Conservation (phyloP, 2,329 filamentous ascomycete species). For the Plenodomus lindquistii region DNA sequence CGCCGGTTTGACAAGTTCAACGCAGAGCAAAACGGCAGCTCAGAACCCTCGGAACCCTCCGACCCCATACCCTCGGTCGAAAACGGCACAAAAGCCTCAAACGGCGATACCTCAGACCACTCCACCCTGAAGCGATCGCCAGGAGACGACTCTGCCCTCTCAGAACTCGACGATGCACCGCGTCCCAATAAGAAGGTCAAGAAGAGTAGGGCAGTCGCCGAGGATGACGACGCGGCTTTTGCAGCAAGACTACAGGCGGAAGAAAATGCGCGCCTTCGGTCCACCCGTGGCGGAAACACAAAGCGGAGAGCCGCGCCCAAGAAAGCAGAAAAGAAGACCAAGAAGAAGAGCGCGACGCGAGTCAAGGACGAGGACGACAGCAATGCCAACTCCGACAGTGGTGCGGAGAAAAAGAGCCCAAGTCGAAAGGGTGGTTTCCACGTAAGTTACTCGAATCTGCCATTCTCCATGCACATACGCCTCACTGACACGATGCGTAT, state of each 20-base stretch:
- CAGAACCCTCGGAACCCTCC: slow-evolving; percentile 36
- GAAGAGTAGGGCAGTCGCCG: slow-evolving; percentile 67
- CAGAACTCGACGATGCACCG: slow-evolving; percentile 44
- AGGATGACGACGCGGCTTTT: slow-evolving; percentile 83
- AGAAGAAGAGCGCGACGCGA: slow-evolving; percentile 74
- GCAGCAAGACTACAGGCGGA: slow-evolving; percentile 90
- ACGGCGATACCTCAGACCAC: slow-evolving; percentile 30
- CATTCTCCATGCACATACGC: neutral
- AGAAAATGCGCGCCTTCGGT: slow-evolving; percentile 74
- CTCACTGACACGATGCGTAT: slow-evolving; percentile 42
- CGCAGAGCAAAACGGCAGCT: slow-evolving; percentile 33
- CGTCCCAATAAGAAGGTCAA: slow-evolving; percentile 62
- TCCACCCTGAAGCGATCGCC: slow-evolving; percentile 49
- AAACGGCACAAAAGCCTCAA: slow-evolving; percentile 32
- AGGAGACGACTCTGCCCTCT: slow-evolving; percentile 47
- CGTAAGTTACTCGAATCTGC: slow-evolving; percentile 50
- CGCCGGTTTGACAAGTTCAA: slow-evolving; percentile 55
- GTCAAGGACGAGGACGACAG: slow-evolving; percentile 80
- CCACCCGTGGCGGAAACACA: slow-evolving; percentile 73
- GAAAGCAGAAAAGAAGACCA: slow-evolving; percentile 61
- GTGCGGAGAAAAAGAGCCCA: slow-evolving; percentile 65
- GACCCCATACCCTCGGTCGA: slow-evolving; percentile 47
- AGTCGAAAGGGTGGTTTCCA: slow-evolving; percentile 89
- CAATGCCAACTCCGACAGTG: slow-evolving; percentile 67
- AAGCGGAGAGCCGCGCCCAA: slow-evolving; percentile 60